phyloP scores from a whole-genome alignment of 768 basidiomycete genomes.

The Mycena epipterygia region DNA sequence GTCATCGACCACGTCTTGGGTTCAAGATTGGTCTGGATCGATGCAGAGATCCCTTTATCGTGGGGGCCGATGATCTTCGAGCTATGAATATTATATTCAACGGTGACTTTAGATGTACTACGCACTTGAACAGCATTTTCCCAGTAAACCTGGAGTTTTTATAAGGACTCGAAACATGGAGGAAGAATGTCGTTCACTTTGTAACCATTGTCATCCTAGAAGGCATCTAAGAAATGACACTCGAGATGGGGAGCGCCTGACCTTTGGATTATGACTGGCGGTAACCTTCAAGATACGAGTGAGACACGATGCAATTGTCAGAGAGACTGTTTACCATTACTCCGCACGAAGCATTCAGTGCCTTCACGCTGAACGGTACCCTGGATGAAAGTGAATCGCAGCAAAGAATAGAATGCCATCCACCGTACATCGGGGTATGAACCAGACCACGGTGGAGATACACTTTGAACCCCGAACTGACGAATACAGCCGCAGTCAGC shows the following conservation, averaged over 20 bases:
- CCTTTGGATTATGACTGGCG: conserved; percentile 94
- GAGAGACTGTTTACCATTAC: conserved; percentile 98
- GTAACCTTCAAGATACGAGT: too few species aligned
- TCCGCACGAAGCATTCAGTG: conserved; percentile 79
- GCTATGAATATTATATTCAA: neutral
- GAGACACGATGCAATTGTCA: too few species aligned
- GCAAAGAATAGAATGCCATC: neutral
- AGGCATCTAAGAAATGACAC: neutral
- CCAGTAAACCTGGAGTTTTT: conserved; percentile 80
- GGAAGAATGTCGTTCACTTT: conserved; percentile 63
- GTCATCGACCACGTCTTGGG: conserved; percentile 59
- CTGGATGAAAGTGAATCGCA: conserved; percentile 50
- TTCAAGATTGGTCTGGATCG: conserved; percentile 73
- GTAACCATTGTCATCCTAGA: conserved; percentile 88
- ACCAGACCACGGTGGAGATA: conserved; percentile 79
- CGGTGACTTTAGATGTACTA: neutral
- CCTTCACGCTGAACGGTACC: conserved; percentile 84
- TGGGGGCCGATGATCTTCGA: conserved; percentile 86
- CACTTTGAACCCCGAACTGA: conserved; percentile 73
- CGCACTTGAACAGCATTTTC: conserved; percentile 87
- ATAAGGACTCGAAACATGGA: conserved; percentile 1
- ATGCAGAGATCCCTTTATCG: conserved; percentile 79
- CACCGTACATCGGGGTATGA: conserved; percentile 86
- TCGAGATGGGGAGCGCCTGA: conserved; percentile 37
- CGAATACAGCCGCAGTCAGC: conserved; percentile 80